Evolutionary conservation across 2,329 filamentous ascomycete genomes (phyloP).

Genomic region (Botrytis sinoallii): DNA sequence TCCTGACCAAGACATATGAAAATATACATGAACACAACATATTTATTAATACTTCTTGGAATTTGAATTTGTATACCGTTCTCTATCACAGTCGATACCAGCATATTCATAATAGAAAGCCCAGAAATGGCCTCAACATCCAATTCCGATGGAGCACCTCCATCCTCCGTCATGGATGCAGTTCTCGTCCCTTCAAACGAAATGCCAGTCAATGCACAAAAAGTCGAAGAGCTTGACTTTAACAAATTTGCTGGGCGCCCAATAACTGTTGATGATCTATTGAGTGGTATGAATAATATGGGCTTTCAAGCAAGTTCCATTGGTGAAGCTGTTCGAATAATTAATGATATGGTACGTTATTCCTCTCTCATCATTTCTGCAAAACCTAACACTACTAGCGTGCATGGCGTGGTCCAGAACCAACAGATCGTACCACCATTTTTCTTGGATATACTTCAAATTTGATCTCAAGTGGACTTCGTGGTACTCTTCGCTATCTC

Average conservation of each 20-base stretch:
- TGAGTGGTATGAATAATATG: constrained; percentile 79
- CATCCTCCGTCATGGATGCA: constrained; percentile 67
- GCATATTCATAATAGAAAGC: background rate
- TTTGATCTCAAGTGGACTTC: constrained; percentile 90
- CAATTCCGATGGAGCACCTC: constrained; percentile 42
- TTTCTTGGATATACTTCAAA: constrained; percentile 98
- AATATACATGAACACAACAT: background rate
- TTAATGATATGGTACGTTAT: constrained; percentile 81
- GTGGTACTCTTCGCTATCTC: constrained; percentile 87
- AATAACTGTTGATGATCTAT: constrained; percentile 82
- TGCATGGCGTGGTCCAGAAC: constrained; percentile 76
- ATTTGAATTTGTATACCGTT: background rate
- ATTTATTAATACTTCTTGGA: background rate
- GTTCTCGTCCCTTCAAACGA: constrained; percentile 82
- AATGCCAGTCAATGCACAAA: constrained; percentile 72
- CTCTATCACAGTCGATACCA: background rate
- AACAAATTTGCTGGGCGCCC: constrained; percentile 70
- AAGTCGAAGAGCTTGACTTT: constrained; percentile 91
- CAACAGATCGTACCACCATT: constrained; percentile 78
- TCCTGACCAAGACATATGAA: background rate
- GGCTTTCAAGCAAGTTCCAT: constrained; percentile 80
- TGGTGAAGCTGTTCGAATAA: constrained; percentile 82
- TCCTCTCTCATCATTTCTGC: background rate
- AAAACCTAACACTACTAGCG: constrained; percentile 50
- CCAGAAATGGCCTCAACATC: constrained; percentile 14